Percentiles rank a stretch among this genome's conserved stretches.
Conservation (phyloP, 345 rosid genomes). For the Salix suchowensis region DNA sequence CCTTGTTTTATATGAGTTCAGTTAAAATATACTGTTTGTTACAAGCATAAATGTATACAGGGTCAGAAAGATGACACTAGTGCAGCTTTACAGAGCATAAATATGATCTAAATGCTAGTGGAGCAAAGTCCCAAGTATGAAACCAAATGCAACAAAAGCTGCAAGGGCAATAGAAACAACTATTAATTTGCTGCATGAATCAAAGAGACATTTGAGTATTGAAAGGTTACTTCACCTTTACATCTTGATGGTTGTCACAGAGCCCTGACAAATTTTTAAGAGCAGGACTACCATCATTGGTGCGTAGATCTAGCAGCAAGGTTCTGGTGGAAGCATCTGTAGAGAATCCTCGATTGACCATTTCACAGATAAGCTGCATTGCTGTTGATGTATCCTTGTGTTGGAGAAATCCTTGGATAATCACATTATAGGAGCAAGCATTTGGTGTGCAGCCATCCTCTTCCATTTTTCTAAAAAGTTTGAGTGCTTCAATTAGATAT, state of each 20-base stretch:
- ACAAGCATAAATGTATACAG: no score
- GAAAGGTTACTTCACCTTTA: not conserved
- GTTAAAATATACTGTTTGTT: no score
- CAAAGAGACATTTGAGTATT: not conserved
- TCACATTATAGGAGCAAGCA: not conserved
- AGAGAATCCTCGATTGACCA: not conserved
- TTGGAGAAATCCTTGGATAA: not conserved
- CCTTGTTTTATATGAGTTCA: no score
- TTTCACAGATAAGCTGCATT: not conserved
- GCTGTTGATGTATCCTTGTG: not conserved
- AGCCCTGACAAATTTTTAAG: not conserved
- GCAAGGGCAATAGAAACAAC: not conserved
- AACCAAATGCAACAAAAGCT: no score
- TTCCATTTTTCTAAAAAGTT: not conserved
- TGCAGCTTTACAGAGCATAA: no score
- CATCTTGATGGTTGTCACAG: not conserved
- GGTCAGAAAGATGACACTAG: no score
- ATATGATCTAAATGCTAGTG: no score
- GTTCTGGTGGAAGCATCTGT: not conserved
- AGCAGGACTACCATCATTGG: not conserved
- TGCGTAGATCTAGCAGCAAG: not conserved
- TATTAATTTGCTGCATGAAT: not conserved
- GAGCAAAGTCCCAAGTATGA: no score
- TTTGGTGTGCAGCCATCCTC: constrained; percentile 1
- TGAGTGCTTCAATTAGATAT: not conserved